These are phyloP conservation scores for Trichoderma cornu-damae DNA, from an alignment of 2,329 filamentous ascomycete genomes.

Conservation along the genomic window DNA sequence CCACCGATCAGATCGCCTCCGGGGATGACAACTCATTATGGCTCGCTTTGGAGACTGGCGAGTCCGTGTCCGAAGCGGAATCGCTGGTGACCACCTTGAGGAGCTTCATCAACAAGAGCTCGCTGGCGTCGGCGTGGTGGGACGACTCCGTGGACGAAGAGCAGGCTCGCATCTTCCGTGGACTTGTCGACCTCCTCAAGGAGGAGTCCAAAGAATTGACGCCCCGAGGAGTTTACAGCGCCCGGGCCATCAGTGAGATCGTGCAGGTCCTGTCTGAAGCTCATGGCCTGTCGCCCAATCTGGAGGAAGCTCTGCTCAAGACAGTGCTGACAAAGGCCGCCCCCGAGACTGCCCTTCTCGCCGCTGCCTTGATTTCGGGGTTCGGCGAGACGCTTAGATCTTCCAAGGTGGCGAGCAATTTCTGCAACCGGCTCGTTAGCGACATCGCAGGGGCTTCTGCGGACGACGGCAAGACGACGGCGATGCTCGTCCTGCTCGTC, in stretches of 20 bases:
- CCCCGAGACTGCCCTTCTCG: constrained; percentile 43
- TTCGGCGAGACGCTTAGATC: constrained; percentile 46
- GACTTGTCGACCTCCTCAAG: constrained; percentile 42
- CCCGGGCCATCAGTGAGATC: constrained; percentile 48
- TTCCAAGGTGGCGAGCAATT: constrained; percentile 46
- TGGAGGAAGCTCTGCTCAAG: constrained; percentile 46
- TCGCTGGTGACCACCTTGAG: constrained; percentile 40
- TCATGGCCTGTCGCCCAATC: constrained; percentile 41
- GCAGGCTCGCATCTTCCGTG: constrained; percentile 36
- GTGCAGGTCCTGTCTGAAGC: constrained; percentile 43
- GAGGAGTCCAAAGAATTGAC: constrained; percentile 40
- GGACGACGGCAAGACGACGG: constrained; percentile 41
- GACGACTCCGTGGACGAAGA: constrained; percentile 30
- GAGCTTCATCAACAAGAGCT: constrained; percentile 33
- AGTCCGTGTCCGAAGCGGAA: constrained; percentile 38
- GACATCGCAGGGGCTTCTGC: constrained; percentile 50
- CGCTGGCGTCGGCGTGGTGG: constrained; percentile 37
- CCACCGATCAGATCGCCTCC: constrained; percentile 50
- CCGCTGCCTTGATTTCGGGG: constrained; percentile 47
- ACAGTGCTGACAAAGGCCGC: constrained; percentile 44
- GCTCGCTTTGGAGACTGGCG: constrained; percentile 35
- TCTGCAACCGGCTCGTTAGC: constrained; percentile 57
- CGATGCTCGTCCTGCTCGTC: constrained; percentile 50
- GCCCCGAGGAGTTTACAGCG: constrained; percentile 47
- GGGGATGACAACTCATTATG: constrained; percentile 44